Evolutionary conservation across 805 yeast genomes (phyloP), one percentile per base, ranked within the genome.

Genomic region (Zygotorulaspora danielsina): DNA sequence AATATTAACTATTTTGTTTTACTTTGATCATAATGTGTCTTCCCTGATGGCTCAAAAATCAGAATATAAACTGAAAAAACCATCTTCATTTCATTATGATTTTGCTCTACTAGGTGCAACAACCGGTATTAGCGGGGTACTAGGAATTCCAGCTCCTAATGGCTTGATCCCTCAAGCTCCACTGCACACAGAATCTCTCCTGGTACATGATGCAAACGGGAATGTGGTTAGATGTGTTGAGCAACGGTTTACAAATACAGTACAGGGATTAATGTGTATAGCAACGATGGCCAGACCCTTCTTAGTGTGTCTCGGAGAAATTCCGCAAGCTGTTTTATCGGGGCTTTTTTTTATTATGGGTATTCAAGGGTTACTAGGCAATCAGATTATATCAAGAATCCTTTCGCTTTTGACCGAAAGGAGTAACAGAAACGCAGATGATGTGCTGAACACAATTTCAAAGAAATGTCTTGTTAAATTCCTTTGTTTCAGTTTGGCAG

Each of bases 101-200:
- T 84, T 89, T 54, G 73, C 83, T 28, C 64, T 93, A 17, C 67
- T 90, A 24, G 97, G 97, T 0, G 57, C 86, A 6, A 82, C 89
- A 4, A 93, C 97, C 0, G 94, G 95, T 0, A 61, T 90, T 1
- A 71, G 95, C 2, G 97, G 97, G 0, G 62, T 90, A 1, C 55
- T 90, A 8, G 98, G 97, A 0, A 71, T 93, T 2, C 98, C 97
- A 0, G 88, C 97, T 2, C 97, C 97, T 0, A 93, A 93, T 63
- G 98, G 98, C 0, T 69, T 90, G 21, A 90, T 90, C 31, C 98
- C 98, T 1, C 98, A 90, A 61, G 97, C 98, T 0, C 97, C 97
- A 2, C 58, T 93, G 24, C 98, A 90, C 53, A 88, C 97, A 0
- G 75, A 73, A 29, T 77, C 96, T 0, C 63, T 90, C 20, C 73